phyloP scores from a whole-genome alignment of 352 stramenopile species.

The Phytophthora ohioensis region DNA sequence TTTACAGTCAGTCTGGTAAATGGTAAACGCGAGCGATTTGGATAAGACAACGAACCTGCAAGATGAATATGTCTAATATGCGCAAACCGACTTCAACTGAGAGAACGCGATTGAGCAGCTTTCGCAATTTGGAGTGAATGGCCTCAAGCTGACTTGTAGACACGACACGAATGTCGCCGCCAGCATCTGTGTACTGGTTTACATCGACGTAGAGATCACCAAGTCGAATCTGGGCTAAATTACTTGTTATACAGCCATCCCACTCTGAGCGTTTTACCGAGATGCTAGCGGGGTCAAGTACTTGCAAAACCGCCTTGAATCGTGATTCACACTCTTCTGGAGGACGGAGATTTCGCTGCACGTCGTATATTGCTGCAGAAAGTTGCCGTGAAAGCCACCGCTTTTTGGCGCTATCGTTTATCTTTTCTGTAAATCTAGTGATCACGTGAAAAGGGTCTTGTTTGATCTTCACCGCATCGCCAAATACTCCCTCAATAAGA shows the following conservation, averaged over 20 bases:
- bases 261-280: background rate
- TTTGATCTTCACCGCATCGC: conserved; percentile 1
- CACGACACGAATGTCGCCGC: conserved; percentile 6
- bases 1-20: background rate
- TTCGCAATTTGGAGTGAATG: conserved; percentile 15
- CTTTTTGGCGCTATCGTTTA: background rate
- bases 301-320: background rate
- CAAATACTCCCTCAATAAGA: conserved; percentile 8
- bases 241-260: conserved; percentile 3
- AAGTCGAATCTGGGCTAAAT: conserved; percentile 1
- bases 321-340: background rate
- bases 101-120: conserved; percentile 11
- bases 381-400: background rate
- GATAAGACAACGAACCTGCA: conserved; percentile 13
- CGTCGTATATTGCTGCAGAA: conserved; percentile 2
- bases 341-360: background rate
- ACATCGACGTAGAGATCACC: background rate
- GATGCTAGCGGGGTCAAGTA: background rate
- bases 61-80: conserved; percentile 22
- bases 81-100: conserved; percentile 12
- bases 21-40: background rate
- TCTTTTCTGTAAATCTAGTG: conserved; percentile 10
- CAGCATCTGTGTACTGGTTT: background rate
- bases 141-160: conserved; percentile 21
- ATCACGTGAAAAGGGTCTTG: conserved; percentile 24